A percentile compares a stretch with the other conserved stretches of the same genome.
Evolutionary conservation across 208 protist species (phyloP).

Genomic region (Leptomonas pyrrhocoris): DNA sequence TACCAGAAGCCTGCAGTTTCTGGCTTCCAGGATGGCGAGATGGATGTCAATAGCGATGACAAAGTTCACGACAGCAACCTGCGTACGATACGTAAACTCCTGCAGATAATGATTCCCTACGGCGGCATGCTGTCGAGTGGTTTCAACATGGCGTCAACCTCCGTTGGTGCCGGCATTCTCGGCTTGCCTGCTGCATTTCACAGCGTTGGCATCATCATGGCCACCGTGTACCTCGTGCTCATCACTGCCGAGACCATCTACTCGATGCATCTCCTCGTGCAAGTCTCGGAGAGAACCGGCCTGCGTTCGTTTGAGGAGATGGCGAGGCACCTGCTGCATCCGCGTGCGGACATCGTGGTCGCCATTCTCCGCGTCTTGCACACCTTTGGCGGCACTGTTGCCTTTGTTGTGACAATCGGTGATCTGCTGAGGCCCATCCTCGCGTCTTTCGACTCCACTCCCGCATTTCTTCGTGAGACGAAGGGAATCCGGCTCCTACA

Average conservation of each 20-base stretch:
- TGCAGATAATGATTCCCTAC: slow-evolving; percentile 38
- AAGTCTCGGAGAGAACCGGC: slow-evolving; percentile 33
- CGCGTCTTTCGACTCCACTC: slow-evolving; percentile 12
- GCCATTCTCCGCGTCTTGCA: slow-evolving; percentile 37
- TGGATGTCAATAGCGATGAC: not conserved
- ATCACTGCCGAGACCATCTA: slow-evolving; percentile 43
- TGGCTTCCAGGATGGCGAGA: slow-evolving; percentile 4
- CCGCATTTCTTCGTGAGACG: slow-evolving; percentile 17
- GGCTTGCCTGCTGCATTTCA: slow-evolving; percentile 50
- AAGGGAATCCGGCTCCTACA: slow-evolving; percentile 30
- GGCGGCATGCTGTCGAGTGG: slow-evolving; percentile 43
- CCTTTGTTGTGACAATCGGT: slow-evolving; percentile 56
- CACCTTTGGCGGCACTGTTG: slow-evolving; percentile 46
- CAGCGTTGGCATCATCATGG: slow-evolving; percentile 43
- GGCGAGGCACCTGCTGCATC: slow-evolving; percentile 39
- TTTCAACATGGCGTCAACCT: slow-evolving; percentile 49
- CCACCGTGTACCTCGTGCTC: slow-evolving; percentile 35
- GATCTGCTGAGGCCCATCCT: slow-evolving; percentile 48
- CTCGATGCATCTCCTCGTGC: slow-evolving; percentile 48
- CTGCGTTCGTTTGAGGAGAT: slow-evolving; percentile 42
- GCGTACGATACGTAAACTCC: slow-evolving; percentile 9
- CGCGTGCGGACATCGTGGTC: slow-evolving; percentile 22
- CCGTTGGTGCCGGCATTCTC: slow-evolving; percentile 57
- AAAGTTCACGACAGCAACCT: not conserved
- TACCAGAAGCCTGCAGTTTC: slow-evolving; percentile 1